Conservation (phyloP, 2,329 filamentous ascomycete genomes). For the Chaetothyriales sp. region DNA sequence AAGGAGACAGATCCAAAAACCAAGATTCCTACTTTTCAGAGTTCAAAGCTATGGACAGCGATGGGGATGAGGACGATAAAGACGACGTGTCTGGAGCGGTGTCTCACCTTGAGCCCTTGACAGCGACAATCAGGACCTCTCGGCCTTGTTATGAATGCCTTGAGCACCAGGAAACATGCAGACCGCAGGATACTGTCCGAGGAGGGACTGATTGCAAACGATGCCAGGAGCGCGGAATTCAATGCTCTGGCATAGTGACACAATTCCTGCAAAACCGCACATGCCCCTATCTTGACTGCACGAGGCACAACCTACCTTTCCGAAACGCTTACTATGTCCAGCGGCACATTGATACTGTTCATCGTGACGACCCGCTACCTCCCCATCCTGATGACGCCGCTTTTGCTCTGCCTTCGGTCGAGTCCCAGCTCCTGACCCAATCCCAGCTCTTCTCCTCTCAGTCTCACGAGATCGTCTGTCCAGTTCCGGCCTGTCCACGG, state of each 20-base stretch:
- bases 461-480: constrained; percentile 6
- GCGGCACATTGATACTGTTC: constrained; percentile 10
- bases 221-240: constrained; percentile 1
- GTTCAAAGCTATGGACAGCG: constrained; percentile 6
- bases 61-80: not conserved
- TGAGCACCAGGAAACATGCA: constrained; percentile 2
- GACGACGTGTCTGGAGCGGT: constrained; percentile 1
- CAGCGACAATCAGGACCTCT: constrained; percentile 4
- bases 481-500: constrained; percentile 10
- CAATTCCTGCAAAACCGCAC: not conserved
- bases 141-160: constrained; percentile 5
- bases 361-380: not conserved
- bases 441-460: not conserved
- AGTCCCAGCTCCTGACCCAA: not conserved
- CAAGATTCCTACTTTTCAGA: constrained; percentile 8
- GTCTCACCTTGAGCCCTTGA: not conserved
- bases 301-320: constrained; percentile 11
- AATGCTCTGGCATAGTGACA: constrained; percentile 8
- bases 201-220: constrained; percentile 3
- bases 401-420: not conserved
- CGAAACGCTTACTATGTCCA: constrained; percentile 11
- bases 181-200: not conserved
- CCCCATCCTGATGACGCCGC: not conserved
- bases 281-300: constrained; percentile 11
- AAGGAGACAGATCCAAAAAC: constrained; percentile 17